These are phyloP conservation scores for Saccharomycopsis oosterbeekiorum DNA, from an alignment of 805 yeast genomes.

Conservation along the genomic window DNA sequence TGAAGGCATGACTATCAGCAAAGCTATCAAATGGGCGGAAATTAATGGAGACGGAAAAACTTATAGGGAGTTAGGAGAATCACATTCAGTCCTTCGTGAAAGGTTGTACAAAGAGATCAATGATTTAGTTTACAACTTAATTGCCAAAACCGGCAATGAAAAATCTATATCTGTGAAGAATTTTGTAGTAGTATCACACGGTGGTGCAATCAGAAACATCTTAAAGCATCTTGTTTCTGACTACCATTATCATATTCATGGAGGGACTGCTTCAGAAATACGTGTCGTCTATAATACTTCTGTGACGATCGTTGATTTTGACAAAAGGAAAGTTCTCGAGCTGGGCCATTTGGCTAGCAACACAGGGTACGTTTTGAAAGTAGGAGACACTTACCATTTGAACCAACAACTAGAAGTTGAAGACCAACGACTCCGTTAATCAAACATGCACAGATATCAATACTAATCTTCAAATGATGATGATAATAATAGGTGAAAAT, in stretches of 20 bases:
- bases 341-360: constrained; percentile 27
- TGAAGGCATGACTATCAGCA: constrained; percentile 62
- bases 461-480: background rate
- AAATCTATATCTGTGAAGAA: constrained; percentile 28
- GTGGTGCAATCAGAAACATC: constrained; percentile 66
- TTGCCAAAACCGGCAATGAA: constrained; percentile 21
- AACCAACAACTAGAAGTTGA: constrained; percentile 42
- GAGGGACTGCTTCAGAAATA: constrained; percentile 27
- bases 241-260: constrained; percentile 26
- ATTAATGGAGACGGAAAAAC: constrained; percentile 40
- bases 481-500: background rate
- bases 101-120: constrained; percentile 43
- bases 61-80: constrained; percentile 62
- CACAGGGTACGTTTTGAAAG: constrained; percentile 20
- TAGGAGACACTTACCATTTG: constrained; percentile 64
- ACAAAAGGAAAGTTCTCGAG: constrained; percentile 34
- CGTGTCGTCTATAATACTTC: constrained; percentile 60
- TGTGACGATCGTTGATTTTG: constrained; percentile 50
- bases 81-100: constrained; percentile 32
- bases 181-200: constrained; percentile 62
- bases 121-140: constrained; percentile 30
- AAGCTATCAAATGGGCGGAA: constrained; percentile 45
- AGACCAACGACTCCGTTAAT: constrained; percentile 38
- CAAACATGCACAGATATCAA: background rate
- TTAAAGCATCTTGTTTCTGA: constrained; percentile 37